Evolutionary conservation across 1,284 basidiomycete species (phyloP).

Genomic region (Rhizopogon hawkerae): DNA sequence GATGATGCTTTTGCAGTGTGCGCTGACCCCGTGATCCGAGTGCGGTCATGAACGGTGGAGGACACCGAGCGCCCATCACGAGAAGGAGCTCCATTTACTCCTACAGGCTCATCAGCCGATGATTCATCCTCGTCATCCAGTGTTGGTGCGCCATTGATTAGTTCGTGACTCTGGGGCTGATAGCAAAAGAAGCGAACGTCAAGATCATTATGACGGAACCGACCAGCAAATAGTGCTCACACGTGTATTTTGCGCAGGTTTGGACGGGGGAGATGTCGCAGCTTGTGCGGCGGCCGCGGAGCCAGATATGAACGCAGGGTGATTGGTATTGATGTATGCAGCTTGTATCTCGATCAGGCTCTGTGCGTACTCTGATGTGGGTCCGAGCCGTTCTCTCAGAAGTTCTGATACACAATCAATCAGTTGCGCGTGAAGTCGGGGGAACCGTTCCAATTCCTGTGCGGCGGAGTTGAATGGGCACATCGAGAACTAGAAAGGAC

Average conservation of each 20-base stretch:
- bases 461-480: conserved; percentile 3
- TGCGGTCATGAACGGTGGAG: conserved; percentile 70
- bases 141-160: conserved; percentile 42
- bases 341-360: conserved; percentile 96
- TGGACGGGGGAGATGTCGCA: conserved; percentile 34
- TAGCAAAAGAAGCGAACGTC: conserved; percentile 7
- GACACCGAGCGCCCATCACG: conserved; percentile 71
- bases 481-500: neutral
- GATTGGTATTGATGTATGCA: conserved; percentile 99
- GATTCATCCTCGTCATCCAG: conserved; percentile 52
- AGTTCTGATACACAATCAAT: conserved; percentile 98
- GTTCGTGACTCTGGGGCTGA: conserved; percentile 52
- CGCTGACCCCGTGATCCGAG: conserved; percentile 33
- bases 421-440: conserved; percentile 84
- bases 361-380: conserved; percentile 93
- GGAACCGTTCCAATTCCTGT: conserved; percentile 96
- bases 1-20: conserved; percentile 19
- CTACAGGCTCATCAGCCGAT: conserved; percentile 42
- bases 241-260: conserved; percentile 36
- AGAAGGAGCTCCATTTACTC: conserved; percentile 44
- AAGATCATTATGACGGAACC: conserved; percentile 6
- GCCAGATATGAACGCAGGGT: conserved; percentile 79
- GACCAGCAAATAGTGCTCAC: conserved; percentile 33
- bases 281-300: conserved; percentile 53
- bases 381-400: conserved; percentile 88